Evolutionary conservation across 441 rosid species (phyloP), one percentile per base, ranked within the genome.

Genomic region (Aleurites moluccanus): DNA sequence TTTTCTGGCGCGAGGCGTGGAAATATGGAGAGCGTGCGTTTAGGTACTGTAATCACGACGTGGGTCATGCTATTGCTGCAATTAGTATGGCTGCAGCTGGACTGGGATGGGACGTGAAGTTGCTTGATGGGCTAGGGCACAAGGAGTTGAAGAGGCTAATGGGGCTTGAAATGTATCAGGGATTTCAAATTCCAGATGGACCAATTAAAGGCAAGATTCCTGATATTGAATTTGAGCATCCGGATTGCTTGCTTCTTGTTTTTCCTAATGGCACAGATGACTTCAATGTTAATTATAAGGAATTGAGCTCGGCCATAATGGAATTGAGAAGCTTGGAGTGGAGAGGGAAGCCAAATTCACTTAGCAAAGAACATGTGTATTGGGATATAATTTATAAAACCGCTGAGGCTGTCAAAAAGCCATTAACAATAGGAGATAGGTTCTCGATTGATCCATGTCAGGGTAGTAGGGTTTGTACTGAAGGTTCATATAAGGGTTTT

Each of bases 1-100:
- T 93, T 50, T 89, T 93, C 69, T 93, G 98, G 98, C 89, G 95
- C 4, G 98, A 93, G 80, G 98, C 97, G 6, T 93, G 98, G 98
- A 91, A 93, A 82, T 93, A 93, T 72, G 98, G 98, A 2, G 97
- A 93, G 60, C 87, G 98, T 2, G 97, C 95, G 18, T 88, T 91
- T 74, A 73, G 96, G 64, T 91, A 93, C 83, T 93, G 94, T 55
- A 93, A 91, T 75, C 98, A 93, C 63, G 98, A 91, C 67, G 91
- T 91, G 18, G 98, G 98, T 16, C 98, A 93, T 74, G 95, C 96
- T 9, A 79, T 93, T 63, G 95, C 87, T 2, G 90, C 98, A 35
- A 72, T 91, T 69, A 28, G 94, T 21, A 78, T 91, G 70, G 95
- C 98, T 2, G 97, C 98, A 1, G 95, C 92, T 0, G 87, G 77